Evolutionary conservation across 2,329 filamentous ascomycete species (phyloP).

Genomic region (Ilyonectria sp.): DNA sequence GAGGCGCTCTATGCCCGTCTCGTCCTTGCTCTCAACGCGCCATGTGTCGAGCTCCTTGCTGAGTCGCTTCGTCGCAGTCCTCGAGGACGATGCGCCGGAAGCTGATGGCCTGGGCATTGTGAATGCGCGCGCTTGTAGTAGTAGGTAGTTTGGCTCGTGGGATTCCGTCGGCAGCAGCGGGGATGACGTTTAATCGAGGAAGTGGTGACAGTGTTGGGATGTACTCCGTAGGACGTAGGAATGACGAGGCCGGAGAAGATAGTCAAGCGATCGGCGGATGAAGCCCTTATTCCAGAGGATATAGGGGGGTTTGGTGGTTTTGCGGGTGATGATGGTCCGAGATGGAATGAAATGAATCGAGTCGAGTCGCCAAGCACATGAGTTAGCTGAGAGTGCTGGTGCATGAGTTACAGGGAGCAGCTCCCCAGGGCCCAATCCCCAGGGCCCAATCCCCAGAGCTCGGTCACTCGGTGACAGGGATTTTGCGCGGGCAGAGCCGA

Average conservation of each 20-base stretch:
- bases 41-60: conserved; percentile 71
- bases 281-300: not conserved
- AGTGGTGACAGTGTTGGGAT: not conserved
- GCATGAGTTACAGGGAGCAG: not conserved
- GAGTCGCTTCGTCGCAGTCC: conserved; percentile 69
- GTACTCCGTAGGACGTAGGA: not conserved
- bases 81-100: conserved; percentile 49
- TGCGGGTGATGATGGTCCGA: not conserved
- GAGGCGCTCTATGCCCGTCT: conserved; percentile 72
- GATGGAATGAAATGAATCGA: conserved; percentile 2
- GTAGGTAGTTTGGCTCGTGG: not conserved
- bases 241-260: not conserved
- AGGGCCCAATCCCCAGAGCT: conserved; percentile 29
- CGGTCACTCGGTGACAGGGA: conserved; percentile 42
- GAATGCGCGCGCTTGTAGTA: not conserved
- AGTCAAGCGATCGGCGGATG: not conserved
- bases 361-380: not conserved
- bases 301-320: not conserved
- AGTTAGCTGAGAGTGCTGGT: not conserved
- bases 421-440: conserved; percentile 9
- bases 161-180: not conserved
- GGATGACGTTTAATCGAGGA: not conserved
- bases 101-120: conserved; percentile 38
- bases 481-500: conserved; percentile 46
- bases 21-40: conserved; percentile 63